Evolutionary conservation across 2,329 filamentous ascomycete species (phyloP), one percentile per base, ranked within the genome.

Genomic region (Madurella mycetomatis): DNA sequence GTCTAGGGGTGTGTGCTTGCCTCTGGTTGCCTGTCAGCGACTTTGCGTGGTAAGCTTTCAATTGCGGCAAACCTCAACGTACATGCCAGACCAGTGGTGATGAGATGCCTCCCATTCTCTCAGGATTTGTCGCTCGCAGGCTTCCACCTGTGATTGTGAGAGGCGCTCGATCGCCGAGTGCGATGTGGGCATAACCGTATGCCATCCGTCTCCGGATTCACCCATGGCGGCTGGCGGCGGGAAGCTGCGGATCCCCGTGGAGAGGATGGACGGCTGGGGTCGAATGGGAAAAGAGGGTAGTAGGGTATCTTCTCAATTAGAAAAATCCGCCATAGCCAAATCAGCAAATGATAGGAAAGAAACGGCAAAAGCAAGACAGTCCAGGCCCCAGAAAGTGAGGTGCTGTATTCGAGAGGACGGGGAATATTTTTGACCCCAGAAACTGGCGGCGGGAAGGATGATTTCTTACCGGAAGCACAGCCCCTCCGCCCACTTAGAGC

Each of bases 1-100:
- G 34, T 64, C 34, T 2, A 60, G 49, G 8, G 65, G 54, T 4
- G 60, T 59, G 46, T 69, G 66, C 48, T 69, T 69, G 13, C 67
- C 68, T 43, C 66, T 67, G 55, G 13, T 40, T 31, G 12, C 15
- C 18, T 9, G 50, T 58, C 31, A 59, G 53, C 48, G 13, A 51
- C 41, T 51, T 16, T 41, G 13, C 32, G 42, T 7, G 9, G 19
- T 18, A 15, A 5, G 17, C 37, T 19, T 31, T 11, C 34, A 37
- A 37, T 2, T 4, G 11, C 2, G 9, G 34, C 4, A 15, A 2
- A 4, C 34, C 13, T 37, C 34, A 11, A 31, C 54, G 42, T 56
- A 68, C 66, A 67, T 47, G 49, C 65, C 64, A 7, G 62, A 65
- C 64, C 67, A 69, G 40, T 67, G 62, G 4, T 57, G 57, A 11